A percentile compares a stretch with the other conserved stretches of the same genome.
These are phyloP conservation scores for Diaporthe ampelina DNA, from an alignment of 2,329 filamentous ascomycete genomes.

Conservation along the genomic window DNA sequence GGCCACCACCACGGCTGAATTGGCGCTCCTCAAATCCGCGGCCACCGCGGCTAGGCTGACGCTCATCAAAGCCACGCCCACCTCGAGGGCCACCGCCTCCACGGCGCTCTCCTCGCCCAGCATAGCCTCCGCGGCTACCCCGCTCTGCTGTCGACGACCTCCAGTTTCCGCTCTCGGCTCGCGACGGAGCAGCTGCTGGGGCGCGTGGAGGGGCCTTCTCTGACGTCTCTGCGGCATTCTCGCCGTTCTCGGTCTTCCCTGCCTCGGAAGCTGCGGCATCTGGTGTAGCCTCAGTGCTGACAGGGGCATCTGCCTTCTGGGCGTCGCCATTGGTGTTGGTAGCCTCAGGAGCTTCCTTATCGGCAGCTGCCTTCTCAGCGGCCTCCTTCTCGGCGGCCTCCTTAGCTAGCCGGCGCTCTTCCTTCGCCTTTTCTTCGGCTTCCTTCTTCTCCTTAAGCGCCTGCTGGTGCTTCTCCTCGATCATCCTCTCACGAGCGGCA, in stretches of 20 bases:
- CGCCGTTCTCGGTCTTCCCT: slow-evolving; percentile 49
- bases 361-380: slow-evolving; percentile 53
- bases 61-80: slow-evolving; percentile 60
- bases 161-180: slow-evolving; percentile 74
- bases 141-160: slow-evolving; percentile 65
- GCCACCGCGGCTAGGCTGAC: slow-evolving; percentile 51
- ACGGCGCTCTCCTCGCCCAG: slow-evolving; percentile 57
- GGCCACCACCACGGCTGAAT: slow-evolving; percentile 21
- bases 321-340: slow-evolving; percentile 45
- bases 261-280: slow-evolving; percentile 42
- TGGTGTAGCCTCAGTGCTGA: slow-evolving; percentile 46
- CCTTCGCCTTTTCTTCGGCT: slow-evolving; percentile 87
- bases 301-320: slow-evolving; percentile 46
- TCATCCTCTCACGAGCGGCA: slow-evolving; percentile 86
- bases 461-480: slow-evolving; percentile 88
- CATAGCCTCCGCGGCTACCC: slow-evolving; percentile 60
- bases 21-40: slow-evolving; percentile 29
- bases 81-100: slow-evolving; percentile 56
- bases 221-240: slow-evolving; percentile 51
- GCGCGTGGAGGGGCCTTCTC: slow-evolving; percentile 52
- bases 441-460: slow-evolving; percentile 86
- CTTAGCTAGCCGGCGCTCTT: slow-evolving; percentile 76
- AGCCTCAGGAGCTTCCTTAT: slow-evolving; percentile 47
- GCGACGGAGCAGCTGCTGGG: slow-evolving; percentile 59
- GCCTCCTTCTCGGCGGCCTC: slow-evolving; percentile 74